Percentiles rank a stretch among this genome's conserved stretches.
These are phyloP conservation scores for Scheffersomyces amazonensis DNA, from an alignment of 805 yeast genomes.

Conservation along the genomic window DNA sequence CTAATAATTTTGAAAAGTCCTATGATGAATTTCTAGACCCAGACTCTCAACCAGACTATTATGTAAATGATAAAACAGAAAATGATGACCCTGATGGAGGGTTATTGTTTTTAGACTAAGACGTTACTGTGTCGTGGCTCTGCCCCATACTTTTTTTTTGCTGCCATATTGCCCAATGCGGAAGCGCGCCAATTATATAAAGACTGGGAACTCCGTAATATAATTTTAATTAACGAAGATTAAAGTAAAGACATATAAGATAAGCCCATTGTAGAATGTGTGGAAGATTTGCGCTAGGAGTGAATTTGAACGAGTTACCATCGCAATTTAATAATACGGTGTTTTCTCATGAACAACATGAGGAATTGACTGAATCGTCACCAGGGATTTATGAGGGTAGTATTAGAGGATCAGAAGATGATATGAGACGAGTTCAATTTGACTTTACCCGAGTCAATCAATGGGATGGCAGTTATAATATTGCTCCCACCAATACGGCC, in stretches of 20 bases:
- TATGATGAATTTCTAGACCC: constrained; percentile 31
- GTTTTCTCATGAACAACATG: constrained; percentile 10
- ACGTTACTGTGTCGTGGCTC: too few species aligned
- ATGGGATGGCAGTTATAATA: constrained; percentile 45
- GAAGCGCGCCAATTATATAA: too few species aligned
- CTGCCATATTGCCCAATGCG: too few species aligned
- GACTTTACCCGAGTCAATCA: constrained; percentile 1
- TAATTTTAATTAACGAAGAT: too few species aligned
- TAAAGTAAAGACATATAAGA: too few species aligned
- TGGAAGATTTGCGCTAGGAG: constrained; percentile 55
- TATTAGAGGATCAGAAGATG: not conserved
- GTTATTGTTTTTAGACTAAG: not conserved
- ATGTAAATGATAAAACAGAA: constrained; percentile 7
- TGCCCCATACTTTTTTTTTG: too few species aligned
- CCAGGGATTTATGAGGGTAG: constrained; percentile 8
- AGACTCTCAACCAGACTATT: constrained; percentile 22
- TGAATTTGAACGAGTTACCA: constrained; percentile 26
- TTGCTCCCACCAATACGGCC: constrained; percentile 60
- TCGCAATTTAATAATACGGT: constrained; percentile 22
- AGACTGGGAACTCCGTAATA: too few species aligned
- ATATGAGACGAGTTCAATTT: not conserved
- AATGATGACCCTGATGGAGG: not conserved
- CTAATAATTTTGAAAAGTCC: constrained; percentile 28
- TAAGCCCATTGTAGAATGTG: too few species aligned
- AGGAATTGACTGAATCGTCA: constrained; percentile 14